Evolutionary conservation across 352 stramenopile species (phyloP).

Genomic region (Globisporangium cylindrosporum): DNA sequence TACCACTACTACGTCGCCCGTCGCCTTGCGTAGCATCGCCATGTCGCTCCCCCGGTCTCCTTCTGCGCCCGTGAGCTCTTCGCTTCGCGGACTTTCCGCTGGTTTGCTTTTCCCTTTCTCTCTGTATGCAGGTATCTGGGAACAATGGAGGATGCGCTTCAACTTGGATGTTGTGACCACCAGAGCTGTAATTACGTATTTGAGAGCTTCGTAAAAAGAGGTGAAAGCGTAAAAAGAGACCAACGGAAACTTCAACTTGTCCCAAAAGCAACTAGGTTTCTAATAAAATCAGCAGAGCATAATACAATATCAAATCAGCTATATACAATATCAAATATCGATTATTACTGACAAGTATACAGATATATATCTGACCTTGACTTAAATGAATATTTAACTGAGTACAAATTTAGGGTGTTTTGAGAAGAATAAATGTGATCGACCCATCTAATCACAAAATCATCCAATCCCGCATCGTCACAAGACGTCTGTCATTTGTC

Average conservation of each 20-base stretch:
- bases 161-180: constrained; percentile 2
- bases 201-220: background rate
- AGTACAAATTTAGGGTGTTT: background rate
- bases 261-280: background rate
- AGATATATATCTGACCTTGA: background rate
- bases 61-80: background rate
- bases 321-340: background rate
- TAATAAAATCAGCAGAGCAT: background rate
- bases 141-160: constrained; percentile 13
- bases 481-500: background rate
- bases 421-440: background rate
- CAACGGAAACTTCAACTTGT: constrained; percentile 14
- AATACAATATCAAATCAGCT: background rate
- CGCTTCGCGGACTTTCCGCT: background rate
- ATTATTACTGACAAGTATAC: background rate
- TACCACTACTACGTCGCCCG: constrained; percentile 69
- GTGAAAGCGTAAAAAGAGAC: background rate
- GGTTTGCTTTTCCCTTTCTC: background rate
- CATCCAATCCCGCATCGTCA: constrained; percentile 7
- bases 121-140: background rate
- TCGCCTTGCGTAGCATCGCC: constrained; percentile 42
- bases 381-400: too few species aligned
- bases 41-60: background rate
- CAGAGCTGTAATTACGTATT: constrained; percentile 6
- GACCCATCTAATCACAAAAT: constrained; percentile 17